Evolutionary conservation across 768 basidiomycete genomes (phyloP), one percentile per base, ranked within the genome.

Genomic region (Dioszegia crocea): DNA sequence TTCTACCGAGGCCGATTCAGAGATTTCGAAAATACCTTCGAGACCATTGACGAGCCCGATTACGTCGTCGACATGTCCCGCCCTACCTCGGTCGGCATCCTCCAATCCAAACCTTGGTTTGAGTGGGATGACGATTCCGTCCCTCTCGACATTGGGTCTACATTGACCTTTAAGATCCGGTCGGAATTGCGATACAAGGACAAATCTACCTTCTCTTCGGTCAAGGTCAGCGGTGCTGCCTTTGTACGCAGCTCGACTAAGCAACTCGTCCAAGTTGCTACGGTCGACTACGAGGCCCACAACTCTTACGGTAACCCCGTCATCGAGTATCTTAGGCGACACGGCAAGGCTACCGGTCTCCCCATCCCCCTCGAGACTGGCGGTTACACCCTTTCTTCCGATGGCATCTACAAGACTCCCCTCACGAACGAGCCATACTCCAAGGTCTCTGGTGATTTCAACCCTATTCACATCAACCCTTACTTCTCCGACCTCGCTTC

Each of bases 91-190:
- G 86, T 97, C 63, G 93, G 91, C 40, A 90, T 98, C 17, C 81
- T 99, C 5, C 85, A 88, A 73, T 90, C 89, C 45, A 99, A 99
- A 80, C 89, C 94, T 74, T 99, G 96, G 96, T 92, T 98, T 78
- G 85, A 87, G 49, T 98, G 93, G 94, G 86, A 88, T 51, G 87
- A 94, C 69, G 85, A 89, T 43, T 80, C 84, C 5, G 82, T 83
- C 56, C 87, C 91, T 24, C 85, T 93, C 48, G 79, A 84, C 41
- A 83, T 87, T 8, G 92, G 93, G 23, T 87, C 87, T 33, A 83
- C 84, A 1, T 85, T 99, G 49, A 85, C 91, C 63, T 96, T 98
- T 89, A 88, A 88, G 62, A 81, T 88, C 62, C 84, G 85, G 67
- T 91, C 91, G 2, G 85, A 88, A 67, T 85, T 91, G 36, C 84